Conservation (phyloP, 352 stramenopile genomes). For the Albugo candida region DNA sequence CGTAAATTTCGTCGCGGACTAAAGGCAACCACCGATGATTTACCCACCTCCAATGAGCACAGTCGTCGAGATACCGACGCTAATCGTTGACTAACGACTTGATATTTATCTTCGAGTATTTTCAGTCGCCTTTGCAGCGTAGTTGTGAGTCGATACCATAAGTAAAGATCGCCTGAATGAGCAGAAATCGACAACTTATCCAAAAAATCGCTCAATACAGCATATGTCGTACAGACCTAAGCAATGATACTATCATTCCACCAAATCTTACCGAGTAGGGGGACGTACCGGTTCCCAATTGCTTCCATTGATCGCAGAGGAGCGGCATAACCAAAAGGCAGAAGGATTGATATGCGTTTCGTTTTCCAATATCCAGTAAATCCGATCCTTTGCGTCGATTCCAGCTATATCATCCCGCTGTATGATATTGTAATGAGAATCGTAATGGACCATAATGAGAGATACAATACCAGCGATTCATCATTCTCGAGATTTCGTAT, state of each 20-base stretch:
- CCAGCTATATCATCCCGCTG: slow-evolving; percentile 31
- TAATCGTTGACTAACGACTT: no score
- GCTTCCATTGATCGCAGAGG: slow-evolving; percentile 12
- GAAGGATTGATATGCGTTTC: slow-evolving; percentile 24
- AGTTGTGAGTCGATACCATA: background rate
- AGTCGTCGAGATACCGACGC: no score
- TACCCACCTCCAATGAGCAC: no score
- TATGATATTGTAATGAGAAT: background rate
- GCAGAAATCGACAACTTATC: background rate
- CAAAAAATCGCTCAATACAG: background rate
- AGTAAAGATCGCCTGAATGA: background rate
- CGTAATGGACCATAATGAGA: background rate
- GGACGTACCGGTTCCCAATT: slow-evolving; percentile 43
- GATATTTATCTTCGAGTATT: no score
- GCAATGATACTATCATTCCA: no score
- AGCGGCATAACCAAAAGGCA: slow-evolving; percentile 40
- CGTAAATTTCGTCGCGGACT: no score
- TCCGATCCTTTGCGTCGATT: slow-evolving; percentile 19
- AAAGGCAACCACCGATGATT: no score
- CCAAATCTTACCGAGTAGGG: no score
- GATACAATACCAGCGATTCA: background rate
- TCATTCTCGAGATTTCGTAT: slow-evolving; percentile 12
- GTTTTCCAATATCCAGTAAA: slow-evolving; percentile 47
- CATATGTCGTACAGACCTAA: background rate
- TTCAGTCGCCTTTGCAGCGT: background rate